Base-by-base conservation (phyloP, 208 protist genomes). In the Wallacemonas rigidus region DNA sequence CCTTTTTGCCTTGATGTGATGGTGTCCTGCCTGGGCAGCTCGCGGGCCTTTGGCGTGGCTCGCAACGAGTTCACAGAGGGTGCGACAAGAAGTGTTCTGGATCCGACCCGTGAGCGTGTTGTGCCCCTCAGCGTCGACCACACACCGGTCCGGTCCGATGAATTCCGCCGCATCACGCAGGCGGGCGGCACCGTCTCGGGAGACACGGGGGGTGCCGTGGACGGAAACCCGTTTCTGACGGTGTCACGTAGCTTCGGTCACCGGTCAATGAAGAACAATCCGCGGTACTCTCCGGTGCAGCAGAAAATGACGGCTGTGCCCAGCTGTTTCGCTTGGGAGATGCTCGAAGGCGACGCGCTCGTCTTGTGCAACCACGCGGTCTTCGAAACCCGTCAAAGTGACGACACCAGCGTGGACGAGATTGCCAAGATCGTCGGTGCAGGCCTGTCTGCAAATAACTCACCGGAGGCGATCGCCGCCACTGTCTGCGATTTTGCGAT, bases 261-360 rank as follows among this genome's bases (percentile, higher is more conserved):
- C 76, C 88, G 81, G 72, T 87, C 83, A 1, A 95, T 95, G 91
- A 95, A 95, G 68, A 74, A 50, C 69, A 80, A 93, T 68, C 58
- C 56, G 14, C 53, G 50, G 2, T 79, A 71, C 36, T 85, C 91
- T 26, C 88, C 85, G 2, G 79, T 87, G 57, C 76, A 89, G 71
- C 91, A 95, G 67, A 93, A 95, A 71, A 74, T 95, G 50, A 94
- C 89, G 44, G 73, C 88, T 2, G 38, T 90, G 40, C 91, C 91
- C 15, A 77, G 62, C n/a, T 83, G 76, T 60, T 81, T 56, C 60
- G 82, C 81, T 53, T 94, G 88, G 91, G 80, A 83, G 43, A 94
- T 96, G 91, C 72, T 88, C 17, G 57, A 69, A 11, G 89, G 89
- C 9, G 91, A 96, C 73, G 81, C 85, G 17, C 72, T 96, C 12